Percentiles rank a stretch among this genome's conserved stretches.
phyloP scores from a whole-genome alignment of 441 rosid genomes.

The Eugenia klotzschiana region DNA sequence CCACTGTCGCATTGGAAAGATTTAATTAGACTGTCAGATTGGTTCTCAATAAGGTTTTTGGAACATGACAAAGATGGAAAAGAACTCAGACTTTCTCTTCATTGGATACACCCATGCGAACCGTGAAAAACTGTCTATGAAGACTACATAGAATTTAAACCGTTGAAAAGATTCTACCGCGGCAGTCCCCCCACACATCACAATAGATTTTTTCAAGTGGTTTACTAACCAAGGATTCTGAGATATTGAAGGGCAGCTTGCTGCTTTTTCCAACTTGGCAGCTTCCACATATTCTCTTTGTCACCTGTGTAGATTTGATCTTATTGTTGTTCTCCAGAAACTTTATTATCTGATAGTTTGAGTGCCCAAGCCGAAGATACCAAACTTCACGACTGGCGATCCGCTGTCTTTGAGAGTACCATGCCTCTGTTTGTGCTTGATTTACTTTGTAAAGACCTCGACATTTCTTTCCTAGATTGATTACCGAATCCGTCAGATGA shows the following conservation, averaged over 20 bases:
- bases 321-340: not conserved
- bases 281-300: not conserved
- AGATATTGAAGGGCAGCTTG: not conserved
- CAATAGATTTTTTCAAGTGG: no score
- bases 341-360: not conserved
- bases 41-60: not conserved
- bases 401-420: not conserved
- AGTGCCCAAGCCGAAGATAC: not conserved
- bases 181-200: no score
- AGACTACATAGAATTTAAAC: no score
- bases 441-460: not conserved
- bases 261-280: not conserved
- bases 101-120: not conserved
- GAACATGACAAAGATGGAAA: not conserved
- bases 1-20: not conserved
- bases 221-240: not conserved
- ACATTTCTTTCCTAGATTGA: not conserved
- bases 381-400: not conserved
- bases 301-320: not conserved
- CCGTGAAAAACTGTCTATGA: no score
- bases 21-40: not conserved
- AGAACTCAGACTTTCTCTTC: not conserved
- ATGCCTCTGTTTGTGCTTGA: not conserved
- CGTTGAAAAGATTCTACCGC: no score
- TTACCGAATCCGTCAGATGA: fast-evolving